These are phyloP conservation scores for Amylostereum chailletii DNA, from an alignment of 1,284 basidiomycete species.

Conservation along the genomic window DNA sequence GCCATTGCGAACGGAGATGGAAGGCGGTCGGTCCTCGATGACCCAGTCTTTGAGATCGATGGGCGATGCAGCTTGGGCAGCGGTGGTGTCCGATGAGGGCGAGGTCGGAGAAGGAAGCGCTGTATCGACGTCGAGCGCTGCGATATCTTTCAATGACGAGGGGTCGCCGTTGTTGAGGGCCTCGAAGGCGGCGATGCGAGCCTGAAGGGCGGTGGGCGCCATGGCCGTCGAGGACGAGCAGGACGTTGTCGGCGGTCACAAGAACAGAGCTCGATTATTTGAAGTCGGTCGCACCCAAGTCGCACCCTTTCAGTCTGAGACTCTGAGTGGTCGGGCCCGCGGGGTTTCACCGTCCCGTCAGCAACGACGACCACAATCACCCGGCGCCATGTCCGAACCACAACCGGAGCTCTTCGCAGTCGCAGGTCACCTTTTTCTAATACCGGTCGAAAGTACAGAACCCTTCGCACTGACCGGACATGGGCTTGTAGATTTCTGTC, in stretches of 20 bases:
- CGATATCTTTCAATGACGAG: neutral
- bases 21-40: slow-evolving; percentile 46
- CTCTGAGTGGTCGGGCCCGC: no score
- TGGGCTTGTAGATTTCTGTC: slow-evolving; percentile 59
- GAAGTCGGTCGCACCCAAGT: no score
- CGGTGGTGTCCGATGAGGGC: slow-evolving; percentile 11
- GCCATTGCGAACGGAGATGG: slow-evolving; percentile 18
- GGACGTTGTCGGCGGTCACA: no score
- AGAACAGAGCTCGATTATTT: no score
- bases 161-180: slow-evolving; percentile 11
- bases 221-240: slow-evolving; percentile 18
- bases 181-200: slow-evolving; percentile 52
- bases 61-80: slow-evolving; percentile 36
- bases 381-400: no score
- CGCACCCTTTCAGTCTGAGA: no score
- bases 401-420: slow-evolving; percentile 36
- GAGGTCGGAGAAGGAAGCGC: slow-evolving; percentile 10
- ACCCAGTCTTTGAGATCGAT: slow-evolving; percentile 72
- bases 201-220: slow-evolving; percentile 46
- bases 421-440: slow-evolving; percentile 30
- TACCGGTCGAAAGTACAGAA: neutral
- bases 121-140: neutral
- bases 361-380: no score
- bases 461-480: neutral
- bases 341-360: no score